Evolutionary conservation across 2,329 filamentous ascomycete genomes (phyloP).

Genomic region (Ophiostoma australiae): DNA sequence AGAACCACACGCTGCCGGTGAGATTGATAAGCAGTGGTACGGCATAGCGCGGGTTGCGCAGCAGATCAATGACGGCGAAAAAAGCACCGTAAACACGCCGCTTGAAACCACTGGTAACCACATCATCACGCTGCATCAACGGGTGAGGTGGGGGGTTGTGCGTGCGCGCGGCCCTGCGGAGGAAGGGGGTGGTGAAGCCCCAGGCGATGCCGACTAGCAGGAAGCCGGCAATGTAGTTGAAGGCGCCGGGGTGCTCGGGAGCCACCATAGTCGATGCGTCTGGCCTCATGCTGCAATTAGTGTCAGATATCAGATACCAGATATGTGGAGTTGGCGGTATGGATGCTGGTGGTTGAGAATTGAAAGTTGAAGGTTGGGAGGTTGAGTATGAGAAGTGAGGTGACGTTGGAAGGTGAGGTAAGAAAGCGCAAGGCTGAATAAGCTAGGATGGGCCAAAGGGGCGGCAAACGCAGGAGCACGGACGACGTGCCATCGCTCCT

Average conservation of each 20-base stretch:
- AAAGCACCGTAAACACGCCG: conserved; percentile 59
- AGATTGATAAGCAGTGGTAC: conserved; percentile 81
- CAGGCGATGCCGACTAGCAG: conserved; percentile 86
- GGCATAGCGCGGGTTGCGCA: conserved; percentile 78
- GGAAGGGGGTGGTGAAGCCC: conserved; percentile 90
- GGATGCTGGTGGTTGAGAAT: not conserved
- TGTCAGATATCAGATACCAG: not conserved
- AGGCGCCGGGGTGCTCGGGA: conserved; percentile 35
- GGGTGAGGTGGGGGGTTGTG: conserved; percentile 62
- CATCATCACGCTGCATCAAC: conserved; percentile 46
- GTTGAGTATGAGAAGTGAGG: not conserved
- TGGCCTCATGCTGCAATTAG: not conserved
- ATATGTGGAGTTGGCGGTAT: not conserved
- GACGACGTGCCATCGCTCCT: not conserved
- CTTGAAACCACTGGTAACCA: conserved; percentile 56
- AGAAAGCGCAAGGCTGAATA: conserved; percentile 14
- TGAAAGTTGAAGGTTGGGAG: not conserved
- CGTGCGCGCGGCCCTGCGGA: conserved; percentile 74
- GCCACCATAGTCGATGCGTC: conserved; percentile 8
- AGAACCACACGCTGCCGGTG: conserved; percentile 95
- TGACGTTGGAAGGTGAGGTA: not conserved
- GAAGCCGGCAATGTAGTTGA: conserved; percentile 86
- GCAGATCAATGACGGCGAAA: conserved; percentile 71
- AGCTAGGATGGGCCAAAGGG: not conserved
- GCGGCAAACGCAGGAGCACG: conserved; percentile 3